These are phyloP conservation scores for Mycena alexandri DNA, from an alignment of 768 basidiomycete species.

Conservation along the genomic window DNA sequence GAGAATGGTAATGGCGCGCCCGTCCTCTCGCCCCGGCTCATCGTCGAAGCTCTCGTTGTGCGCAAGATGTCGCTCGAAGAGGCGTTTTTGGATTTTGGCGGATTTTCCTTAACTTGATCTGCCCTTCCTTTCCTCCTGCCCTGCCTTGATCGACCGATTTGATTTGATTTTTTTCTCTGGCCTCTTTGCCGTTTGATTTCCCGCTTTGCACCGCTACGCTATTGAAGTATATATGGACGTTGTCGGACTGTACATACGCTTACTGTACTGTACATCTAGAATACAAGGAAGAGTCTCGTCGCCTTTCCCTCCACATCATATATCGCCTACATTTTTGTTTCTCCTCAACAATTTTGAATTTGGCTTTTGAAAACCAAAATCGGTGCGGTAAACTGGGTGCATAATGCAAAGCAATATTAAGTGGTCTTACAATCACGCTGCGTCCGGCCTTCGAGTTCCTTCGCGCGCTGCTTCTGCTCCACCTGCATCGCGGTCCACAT, in stretches of 20 bases:
- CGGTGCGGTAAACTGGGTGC: too few species aligned
- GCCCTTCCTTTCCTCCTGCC: background rate
- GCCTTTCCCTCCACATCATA: background rate
- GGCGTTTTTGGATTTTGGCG: slow-evolving; percentile 81
- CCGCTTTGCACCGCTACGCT: background rate
- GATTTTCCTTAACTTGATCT: slow-evolving; percentile 59
- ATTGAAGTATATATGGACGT: background rate
- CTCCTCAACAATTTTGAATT: too few species aligned
- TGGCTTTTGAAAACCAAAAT: too few species aligned
- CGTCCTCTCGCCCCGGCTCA: slow-evolving; percentile 54
- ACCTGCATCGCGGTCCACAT: too few species aligned
- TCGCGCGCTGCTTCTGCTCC: too few species aligned
- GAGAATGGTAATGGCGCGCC: too few species aligned
- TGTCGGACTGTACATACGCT: background rate
- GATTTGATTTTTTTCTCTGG: background rate
- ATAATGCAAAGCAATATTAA: too few species aligned
- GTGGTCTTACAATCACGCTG: too few species aligned
- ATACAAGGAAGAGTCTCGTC: background rate
- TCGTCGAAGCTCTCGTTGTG: slow-evolving; percentile 86
- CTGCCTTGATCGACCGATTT: background rate
- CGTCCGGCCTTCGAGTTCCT: too few species aligned
- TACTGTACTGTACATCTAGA: background rate
- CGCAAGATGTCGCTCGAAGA: slow-evolving; percentile 83
- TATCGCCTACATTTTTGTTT: too few species aligned
- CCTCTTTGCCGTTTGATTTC: background rate